Conservation (phyloP, 768 basidiomycete species). For the Gloeophyllum trabeum region DNA sequence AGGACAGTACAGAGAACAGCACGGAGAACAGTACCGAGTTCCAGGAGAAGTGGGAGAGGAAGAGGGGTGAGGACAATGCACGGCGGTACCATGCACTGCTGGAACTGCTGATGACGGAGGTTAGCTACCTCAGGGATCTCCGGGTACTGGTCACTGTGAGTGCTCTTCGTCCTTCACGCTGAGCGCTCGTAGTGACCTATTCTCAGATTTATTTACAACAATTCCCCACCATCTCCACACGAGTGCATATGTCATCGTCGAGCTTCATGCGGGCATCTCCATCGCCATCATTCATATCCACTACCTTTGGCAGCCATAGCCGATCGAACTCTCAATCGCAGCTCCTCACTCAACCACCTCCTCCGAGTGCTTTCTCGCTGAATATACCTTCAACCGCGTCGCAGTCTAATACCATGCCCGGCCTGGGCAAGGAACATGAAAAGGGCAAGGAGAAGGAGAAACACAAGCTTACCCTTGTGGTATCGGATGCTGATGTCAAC, state of each 20-base stretch:
- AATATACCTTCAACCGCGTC: not conserved
- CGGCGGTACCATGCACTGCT: conserved; percentile 59
- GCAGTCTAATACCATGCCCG: not conserved
- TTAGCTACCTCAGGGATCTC: conserved; percentile 71
- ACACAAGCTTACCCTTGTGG: conserved; percentile 26
- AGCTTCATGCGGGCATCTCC: conserved; percentile 15
- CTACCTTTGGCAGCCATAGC: conserved; percentile 26
- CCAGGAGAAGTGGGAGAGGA: conserved; percentile 6
- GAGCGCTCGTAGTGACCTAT: conserved; percentile 1
- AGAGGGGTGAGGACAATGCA: conserved; percentile 3
- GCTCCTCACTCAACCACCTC: not conserved
- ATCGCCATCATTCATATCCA: conserved; percentile 20
- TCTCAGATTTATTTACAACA: conserved; percentile 54
- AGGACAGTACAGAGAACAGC: too few relatives aligned
- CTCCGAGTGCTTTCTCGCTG: not conserved
- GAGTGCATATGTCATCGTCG: conserved; percentile 11
- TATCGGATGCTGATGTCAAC: conserved; percentile 47
- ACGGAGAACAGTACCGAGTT: conserved; percentile 5
- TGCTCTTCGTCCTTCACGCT: conserved; percentile 3
- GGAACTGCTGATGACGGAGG: conserved; percentile 81
- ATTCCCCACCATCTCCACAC: conserved; percentile 34
- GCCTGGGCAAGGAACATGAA: conserved; percentile 1
- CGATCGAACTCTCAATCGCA: conserved; percentile 3
- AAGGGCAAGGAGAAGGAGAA: conserved; percentile 5
- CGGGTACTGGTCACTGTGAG: conserved; percentile 64